phyloP scores from a whole-genome alignment of 1,284 basidiomycete genomes.

The Baeospora myosura region DNA sequence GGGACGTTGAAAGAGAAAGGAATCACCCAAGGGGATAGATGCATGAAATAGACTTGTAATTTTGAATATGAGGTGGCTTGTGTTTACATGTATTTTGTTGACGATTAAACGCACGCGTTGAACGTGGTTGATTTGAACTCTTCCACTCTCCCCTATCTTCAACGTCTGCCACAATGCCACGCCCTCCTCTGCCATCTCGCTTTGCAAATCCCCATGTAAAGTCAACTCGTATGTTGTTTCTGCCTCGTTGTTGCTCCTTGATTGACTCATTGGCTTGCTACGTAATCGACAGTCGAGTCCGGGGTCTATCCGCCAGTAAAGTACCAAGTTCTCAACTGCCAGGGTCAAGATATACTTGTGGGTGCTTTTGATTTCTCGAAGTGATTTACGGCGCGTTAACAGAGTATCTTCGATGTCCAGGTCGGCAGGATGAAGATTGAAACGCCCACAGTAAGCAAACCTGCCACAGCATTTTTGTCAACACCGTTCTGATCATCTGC shows the following conservation, averaged over 20 bases:
- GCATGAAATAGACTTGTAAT: background rate
- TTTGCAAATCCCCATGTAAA: slow-evolving; percentile 32
- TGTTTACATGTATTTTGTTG: background rate
- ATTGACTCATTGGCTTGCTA: slow-evolving; percentile 6
- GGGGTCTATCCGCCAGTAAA: slow-evolving; percentile 56
- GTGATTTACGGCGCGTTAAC: slow-evolving; percentile 4
- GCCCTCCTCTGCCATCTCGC: slow-evolving; percentile 34
- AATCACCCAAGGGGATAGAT: slow-evolving; percentile 7
- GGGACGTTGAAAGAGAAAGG: background rate
- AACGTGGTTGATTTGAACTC: background rate
- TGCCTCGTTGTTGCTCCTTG: slow-evolving; percentile 2
- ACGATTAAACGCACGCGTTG: background rate
- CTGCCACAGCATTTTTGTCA: slow-evolving; percentile 7
- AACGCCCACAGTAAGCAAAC: slow-evolving; percentile 68
- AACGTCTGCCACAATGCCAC: slow-evolving; percentile 17
- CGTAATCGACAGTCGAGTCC: slow-evolving; percentile 23
- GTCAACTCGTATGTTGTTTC: slow-evolving; percentile 24
- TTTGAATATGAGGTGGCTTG: background rate
- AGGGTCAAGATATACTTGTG: slow-evolving; percentile 79
- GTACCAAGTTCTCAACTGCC: slow-evolving; percentile 77
- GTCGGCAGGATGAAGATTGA: slow-evolving; percentile 87
- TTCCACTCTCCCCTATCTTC: background rate
- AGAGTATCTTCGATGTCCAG: slow-evolving; percentile 29
- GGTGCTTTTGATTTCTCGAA: slow-evolving; percentile 17
- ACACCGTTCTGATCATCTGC: slow-evolving; percentile 15